Evolutionary conservation across 805 yeast species (phyloP).

Genomic region (Yueomyces sp.): DNA sequence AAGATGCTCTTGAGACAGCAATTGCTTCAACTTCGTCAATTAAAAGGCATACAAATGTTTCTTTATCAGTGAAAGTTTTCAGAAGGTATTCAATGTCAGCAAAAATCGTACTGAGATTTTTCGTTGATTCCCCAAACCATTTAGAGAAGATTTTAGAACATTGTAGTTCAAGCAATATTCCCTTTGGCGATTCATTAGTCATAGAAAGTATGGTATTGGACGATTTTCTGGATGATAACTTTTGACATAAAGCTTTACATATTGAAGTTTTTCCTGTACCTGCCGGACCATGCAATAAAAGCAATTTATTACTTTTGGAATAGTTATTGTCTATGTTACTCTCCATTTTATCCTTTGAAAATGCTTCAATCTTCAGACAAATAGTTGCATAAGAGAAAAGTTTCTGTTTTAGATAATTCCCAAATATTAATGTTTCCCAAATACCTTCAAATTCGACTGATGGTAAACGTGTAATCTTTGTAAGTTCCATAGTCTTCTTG

Average conservation of each 20-base stretch:
- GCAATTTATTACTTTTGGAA: slow-evolving; percentile 14
- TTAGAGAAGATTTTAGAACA: slow-evolving; percentile 32
- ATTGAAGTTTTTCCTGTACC: slow-evolving; percentile 36
- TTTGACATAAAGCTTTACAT: slow-evolving; percentile 29
- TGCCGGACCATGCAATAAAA: slow-evolving; percentile 31
- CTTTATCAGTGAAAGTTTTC: slow-evolving; percentile 4
- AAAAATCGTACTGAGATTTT: slow-evolving; percentile 27
- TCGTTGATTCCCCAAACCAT: slow-evolving; percentile 35
- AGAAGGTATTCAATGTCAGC: slow-evolving; percentile 21
- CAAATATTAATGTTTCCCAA: slow-evolving; percentile 27
- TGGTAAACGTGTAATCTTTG: slow-evolving; percentile 19
- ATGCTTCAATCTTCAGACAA: slow-evolving; percentile 16
- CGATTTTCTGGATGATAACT: slow-evolving; percentile 23
- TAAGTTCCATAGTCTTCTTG: slow-evolving; percentile 7
- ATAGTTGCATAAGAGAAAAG: slow-evolving; percentile 23
- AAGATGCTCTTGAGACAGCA: slow-evolving; percentile 27
- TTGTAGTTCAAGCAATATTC: slow-evolving; percentile 28
- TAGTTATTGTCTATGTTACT: background rate
- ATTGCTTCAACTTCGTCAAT: slow-evolving; percentile 36
- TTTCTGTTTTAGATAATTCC: slow-evolving; percentile 18
- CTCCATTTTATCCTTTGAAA: slow-evolving; percentile 1
- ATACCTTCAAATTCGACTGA: slow-evolving; percentile 17
- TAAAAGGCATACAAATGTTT: slow-evolving; percentile 23
- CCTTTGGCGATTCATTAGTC: slow-evolving; percentile 5
- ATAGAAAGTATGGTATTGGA: slow-evolving; percentile 1